These are phyloP conservation scores for Kuraishia borneana DNA, from an alignment of 805 yeast genomes.

Conservation along the genomic window DNA sequence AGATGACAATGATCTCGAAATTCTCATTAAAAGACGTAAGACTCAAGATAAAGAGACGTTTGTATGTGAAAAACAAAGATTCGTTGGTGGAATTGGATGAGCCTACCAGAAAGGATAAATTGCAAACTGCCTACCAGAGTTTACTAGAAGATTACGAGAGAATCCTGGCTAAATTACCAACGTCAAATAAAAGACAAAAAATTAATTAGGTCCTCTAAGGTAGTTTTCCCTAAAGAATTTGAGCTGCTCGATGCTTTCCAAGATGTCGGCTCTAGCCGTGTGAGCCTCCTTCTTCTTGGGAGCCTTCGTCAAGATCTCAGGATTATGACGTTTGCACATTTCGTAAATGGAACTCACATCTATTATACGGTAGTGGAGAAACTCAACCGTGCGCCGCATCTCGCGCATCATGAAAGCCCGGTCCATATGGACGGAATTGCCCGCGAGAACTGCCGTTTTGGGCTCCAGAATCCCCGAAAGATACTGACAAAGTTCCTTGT, in stretches of 20 bases:
- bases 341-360: conserved; percentile 89
- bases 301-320: conserved; percentile 36
- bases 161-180: conserved; percentile 26
- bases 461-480: conserved; percentile 42
- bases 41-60: conserved; percentile 58
- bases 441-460: conserved; percentile 67
- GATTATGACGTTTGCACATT: conserved; percentile 68
- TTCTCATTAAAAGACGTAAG: conserved; percentile 31
- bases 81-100: conserved; percentile 57
- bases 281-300: conserved; percentile 66
- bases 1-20: conserved; percentile 48
- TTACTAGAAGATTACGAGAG: conserved; percentile 63
- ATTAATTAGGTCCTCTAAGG: conserved; percentile 17
- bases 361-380: conserved; percentile 62
- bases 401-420: conserved; percentile 73
- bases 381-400: conserved; percentile 62
- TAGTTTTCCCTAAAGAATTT: conserved; percentile 67
- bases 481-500: conserved; percentile 52
- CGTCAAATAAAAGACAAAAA: conserved; percentile 2
- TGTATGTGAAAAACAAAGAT: conserved; percentile 72
- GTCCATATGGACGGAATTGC: conserved; percentile 90
- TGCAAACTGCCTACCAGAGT: conserved; percentile 63
- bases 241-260: conserved; percentile 80
- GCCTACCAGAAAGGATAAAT: conserved; percentile 54
- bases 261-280: conserved; percentile 81